phyloP scores from a whole-genome alignment of 108 stramenopile genomes.

The Nitzschia sp. region DNA sequence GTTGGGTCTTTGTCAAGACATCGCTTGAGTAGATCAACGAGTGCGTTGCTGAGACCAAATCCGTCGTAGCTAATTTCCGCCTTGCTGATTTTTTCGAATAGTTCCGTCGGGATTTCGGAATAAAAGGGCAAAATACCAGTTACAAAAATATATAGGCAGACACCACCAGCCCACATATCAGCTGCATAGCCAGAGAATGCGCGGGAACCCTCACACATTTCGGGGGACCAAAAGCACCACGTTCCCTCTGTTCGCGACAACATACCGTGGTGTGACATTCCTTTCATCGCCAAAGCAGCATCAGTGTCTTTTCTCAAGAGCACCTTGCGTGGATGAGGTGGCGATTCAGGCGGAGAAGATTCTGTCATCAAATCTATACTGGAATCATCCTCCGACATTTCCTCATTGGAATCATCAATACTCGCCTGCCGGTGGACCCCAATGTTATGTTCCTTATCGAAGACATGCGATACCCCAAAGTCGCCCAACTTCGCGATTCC shows the following conservation, averaged over 20 bases:
- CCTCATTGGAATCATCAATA: not conserved
- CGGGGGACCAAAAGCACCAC: slow-evolving; percentile 87
- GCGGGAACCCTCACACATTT: slow-evolving; percentile 68
- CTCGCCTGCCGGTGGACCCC: slow-evolving; percentile 17
- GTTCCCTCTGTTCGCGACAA: slow-evolving; percentile 88
- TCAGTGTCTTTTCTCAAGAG: slow-evolving; percentile 56
- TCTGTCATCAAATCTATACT: not conserved
- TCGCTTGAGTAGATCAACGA: slow-evolving; percentile 60
- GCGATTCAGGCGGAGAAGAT: slow-evolving; percentile 1
- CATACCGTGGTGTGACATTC: slow-evolving; percentile 56
- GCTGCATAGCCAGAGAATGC: slow-evolving; percentile 84
- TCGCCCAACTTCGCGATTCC: slow-evolving; percentile 84
- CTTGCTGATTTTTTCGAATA: slow-evolving; percentile 70
- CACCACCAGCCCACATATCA: slow-evolving; percentile 92
- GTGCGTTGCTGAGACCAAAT: slow-evolving; percentile 45
- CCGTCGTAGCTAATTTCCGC: slow-evolving; percentile 49
- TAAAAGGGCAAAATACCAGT: slow-evolving; percentile 86
- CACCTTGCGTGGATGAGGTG: slow-evolving; percentile 18
- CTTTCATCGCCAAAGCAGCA: slow-evolving; percentile 60
- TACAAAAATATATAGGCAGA: slow-evolving; percentile 87
- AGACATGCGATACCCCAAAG: slow-evolving; percentile 89
- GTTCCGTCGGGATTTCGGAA: slow-evolving; percentile 55
- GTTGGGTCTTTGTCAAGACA: slow-evolving; percentile 71
- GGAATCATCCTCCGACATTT: slow-evolving; percentile 22
- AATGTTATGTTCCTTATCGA: slow-evolving; percentile 62